Base-by-base conservation (phyloP, 2,329 filamentous ascomycete species). In the Diplocarpon rosae region DNA sequence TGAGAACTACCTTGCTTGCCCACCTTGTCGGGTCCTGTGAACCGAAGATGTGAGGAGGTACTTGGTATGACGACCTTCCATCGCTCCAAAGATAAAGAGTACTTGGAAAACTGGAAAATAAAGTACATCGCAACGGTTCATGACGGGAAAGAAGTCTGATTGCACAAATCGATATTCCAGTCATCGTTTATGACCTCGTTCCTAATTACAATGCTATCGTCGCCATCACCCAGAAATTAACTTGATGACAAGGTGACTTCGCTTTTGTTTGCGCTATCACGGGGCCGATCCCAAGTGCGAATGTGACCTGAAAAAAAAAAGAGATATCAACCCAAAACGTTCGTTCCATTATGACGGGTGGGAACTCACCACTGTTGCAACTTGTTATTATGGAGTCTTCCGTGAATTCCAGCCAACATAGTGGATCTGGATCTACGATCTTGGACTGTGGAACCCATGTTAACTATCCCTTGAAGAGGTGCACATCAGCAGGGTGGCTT, bases 341-440 rank as follows among this genome's bases (percentile, higher is more conserved):
- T 4, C 4, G 12, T 11, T 31, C 10, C 13, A 3, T 32, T 14
- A 10, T 5, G 2, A 28, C 24, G 8, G 13, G 8, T 24, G 13
- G 29, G 30, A 36, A 70, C 81, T 64, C 69, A 93, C 90, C 90
- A 66, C 81, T 85, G 61, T 87, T 84, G 66, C 88, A 95, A 54
- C 86, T 87, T 30, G 88, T 95, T 59, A 96, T 80, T 54, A 98
- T 95, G 51, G 83, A 83, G 57, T 94, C 82, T 62, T 95, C 83
- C 43, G 90, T 89, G 58, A 98, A 98, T n/a, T 81, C 85, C 32
- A 98, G 66, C 83, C 89, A 95, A 62, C 79, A 85, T 37, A 94
- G 70, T 42, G 89, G 88, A 64, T 96, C 87, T 49, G 81, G 78
- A 62, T 95, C 88, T 30, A 95, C 78, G 11, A 75, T 70, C 64